Percentiles rank a stretch among this genome's conserved stretches.
Evolutionary conservation across 441 rosid species (phyloP).

Genomic region (Sinapis alba): DNA sequence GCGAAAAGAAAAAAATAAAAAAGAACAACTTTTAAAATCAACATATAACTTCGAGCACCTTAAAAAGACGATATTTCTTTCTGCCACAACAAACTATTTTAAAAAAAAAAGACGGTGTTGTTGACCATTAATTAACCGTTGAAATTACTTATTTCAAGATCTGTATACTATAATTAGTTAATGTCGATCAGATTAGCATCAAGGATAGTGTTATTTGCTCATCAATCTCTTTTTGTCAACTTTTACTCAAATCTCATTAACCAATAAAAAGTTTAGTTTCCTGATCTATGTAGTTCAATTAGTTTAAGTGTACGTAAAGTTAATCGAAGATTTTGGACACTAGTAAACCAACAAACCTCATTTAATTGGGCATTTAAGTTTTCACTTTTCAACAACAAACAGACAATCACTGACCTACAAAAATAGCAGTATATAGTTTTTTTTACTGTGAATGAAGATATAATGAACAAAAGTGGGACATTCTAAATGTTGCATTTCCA

Average conservation of each 20-base stretch:
- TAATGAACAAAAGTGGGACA: neutral
- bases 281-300: neutral
- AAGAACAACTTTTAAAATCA: no score
- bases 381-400: constrained; percentile 12
- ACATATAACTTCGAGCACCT: no score
- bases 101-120: no score
- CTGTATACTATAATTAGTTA: neutral
- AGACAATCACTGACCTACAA: constrained; percentile 16
- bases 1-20: no score
- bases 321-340: constrained; percentile 24
- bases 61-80: no score
- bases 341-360: constrained; percentile 32
- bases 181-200: neutral
- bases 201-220: neutral
- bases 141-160: neutral
- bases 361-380: constrained; percentile 31
- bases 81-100: no score
- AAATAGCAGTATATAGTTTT: neutral
- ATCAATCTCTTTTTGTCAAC: neutral
- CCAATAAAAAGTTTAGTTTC: neutral
- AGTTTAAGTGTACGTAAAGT: constrained; percentile 38
- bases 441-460: neutral
- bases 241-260: neutral
- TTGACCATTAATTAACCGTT: constrained; percentile 9
- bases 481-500: constrained; percentile 2